Evolutionary conservation across 192 early-diverging fungal species (phyloP).

Genomic region (Coemansia brasiliensis): DNA sequence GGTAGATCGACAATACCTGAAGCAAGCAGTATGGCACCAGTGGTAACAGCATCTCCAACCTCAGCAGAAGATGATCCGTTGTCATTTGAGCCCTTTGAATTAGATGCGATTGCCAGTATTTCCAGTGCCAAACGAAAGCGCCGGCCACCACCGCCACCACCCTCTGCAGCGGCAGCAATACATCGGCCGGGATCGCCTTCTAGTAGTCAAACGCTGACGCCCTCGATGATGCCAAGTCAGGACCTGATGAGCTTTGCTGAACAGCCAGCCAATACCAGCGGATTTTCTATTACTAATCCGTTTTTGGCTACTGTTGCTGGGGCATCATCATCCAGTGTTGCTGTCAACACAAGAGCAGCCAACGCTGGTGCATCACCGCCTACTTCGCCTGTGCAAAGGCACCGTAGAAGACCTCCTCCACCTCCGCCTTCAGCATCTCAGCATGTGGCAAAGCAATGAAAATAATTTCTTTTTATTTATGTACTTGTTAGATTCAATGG

Average conservation of each 20-base stretch:
- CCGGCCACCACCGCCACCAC: conserved; percentile 8
- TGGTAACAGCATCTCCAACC: conserved; percentile 2
- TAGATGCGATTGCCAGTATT: conserved; percentile 43
- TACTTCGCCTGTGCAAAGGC: too few species aligned
- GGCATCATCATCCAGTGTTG: not conserved
- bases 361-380: not conserved
- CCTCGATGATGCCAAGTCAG: not conserved
- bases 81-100: conserved; percentile 22
- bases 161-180: not conserved
- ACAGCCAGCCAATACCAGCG: not conserved
- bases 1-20: not conserved
- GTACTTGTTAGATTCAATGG: too few species aligned
- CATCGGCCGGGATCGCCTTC: conserved; percentile 1
- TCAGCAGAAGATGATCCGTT: conserved; percentile 10
- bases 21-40: conserved; percentile 5
- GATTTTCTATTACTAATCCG: conserved; percentile 4
- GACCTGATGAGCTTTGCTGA: conserved; percentile 7
- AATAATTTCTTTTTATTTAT: too few species aligned
- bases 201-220: conserved; percentile 5
- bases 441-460: not conserved
- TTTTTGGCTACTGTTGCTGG: conserved; percentile 6
- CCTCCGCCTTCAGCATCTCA: conserved; percentile 25
- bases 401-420: conserved; percentile 29
- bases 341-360: conserved; percentile 6
- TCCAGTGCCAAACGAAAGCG: not conserved